Conservation (phyloP, 306 rosid species). For the Leucaena leucocephala region DNA sequence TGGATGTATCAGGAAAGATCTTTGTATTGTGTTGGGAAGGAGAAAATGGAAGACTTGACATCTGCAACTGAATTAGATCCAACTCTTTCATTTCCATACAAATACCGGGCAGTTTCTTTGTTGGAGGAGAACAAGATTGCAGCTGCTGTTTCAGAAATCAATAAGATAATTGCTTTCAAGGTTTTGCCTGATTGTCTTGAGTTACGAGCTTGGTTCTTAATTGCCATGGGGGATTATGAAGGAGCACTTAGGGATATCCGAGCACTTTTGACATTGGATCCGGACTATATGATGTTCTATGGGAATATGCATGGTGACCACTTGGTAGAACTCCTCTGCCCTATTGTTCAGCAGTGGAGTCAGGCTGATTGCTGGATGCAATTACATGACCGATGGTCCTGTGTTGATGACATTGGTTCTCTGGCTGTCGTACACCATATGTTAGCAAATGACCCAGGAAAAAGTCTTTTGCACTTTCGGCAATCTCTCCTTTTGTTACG, state of each 20-base stretch:
- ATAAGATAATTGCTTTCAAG: constrained; percentile 73
- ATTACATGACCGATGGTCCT: constrained; percentile 86
- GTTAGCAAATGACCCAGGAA: constrained; percentile 85
- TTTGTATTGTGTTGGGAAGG: constrained; percentile 76
- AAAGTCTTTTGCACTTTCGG: constrained; percentile 80
- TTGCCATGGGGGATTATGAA: constrained; percentile 75
- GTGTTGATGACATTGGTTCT: constrained; percentile 91
- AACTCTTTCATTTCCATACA: constrained; percentile 78
- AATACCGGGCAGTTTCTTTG: constrained; percentile 65
- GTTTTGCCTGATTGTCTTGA: constrained; percentile 88
- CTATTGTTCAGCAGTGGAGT: constrained; percentile 66
- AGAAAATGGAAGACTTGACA: constrained; percentile 71
- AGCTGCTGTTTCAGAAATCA: constrained; percentile 69
- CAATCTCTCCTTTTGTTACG: constrained; percentile 85
- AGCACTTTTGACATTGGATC: constrained; percentile 84
- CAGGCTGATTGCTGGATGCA: constrained; percentile 99
- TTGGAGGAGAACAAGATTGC: constrained; percentile 65
- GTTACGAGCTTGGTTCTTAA: constrained; percentile 81
- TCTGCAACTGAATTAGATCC: constrained; percentile 84
- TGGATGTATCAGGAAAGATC: constrained; percentile 97
- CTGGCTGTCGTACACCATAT: constrained; percentile 89
- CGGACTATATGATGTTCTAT: constrained; percentile 70
- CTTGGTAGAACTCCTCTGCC: constrained; percentile 69
- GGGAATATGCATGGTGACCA: constrained; percentile 73
- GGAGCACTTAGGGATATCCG: constrained; percentile 80